Evolutionary conservation across 2,329 filamentous ascomycete species (phyloP).

Genomic region (Neodidymelliopsis sp.): DNA sequence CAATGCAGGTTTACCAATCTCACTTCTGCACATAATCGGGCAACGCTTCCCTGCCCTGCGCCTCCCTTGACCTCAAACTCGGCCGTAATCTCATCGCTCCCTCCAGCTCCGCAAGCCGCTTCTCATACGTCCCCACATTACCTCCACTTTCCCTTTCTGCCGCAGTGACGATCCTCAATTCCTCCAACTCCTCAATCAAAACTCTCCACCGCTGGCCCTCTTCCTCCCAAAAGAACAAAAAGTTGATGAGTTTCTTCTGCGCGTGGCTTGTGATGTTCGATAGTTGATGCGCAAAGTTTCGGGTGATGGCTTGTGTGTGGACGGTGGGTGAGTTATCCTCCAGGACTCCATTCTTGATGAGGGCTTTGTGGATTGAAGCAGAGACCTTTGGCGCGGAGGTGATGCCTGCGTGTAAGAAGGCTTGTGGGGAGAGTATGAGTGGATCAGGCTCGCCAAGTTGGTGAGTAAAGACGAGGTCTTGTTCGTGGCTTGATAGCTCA

Average conservation of each 20-base stretch:
- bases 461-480: slow-evolving; percentile 11
- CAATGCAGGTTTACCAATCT: no score
- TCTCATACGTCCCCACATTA: slow-evolving; percentile 8
- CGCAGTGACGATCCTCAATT: slow-evolving; percentile 5
- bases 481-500: background rate
- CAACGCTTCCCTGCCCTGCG: background rate
- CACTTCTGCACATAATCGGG: background rate
- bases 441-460: slow-evolving; percentile 9
- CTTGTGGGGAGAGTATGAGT: slow-evolving; percentile 4
- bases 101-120: slow-evolving; percentile 12
- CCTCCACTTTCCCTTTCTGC: slow-evolving; percentile 4
- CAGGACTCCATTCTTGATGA: slow-evolving; percentile 8
- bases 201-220: slow-evolving; percentile 9
- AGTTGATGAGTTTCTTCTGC: slow-evolving; percentile 15
- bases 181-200: slow-evolving; percentile 5
- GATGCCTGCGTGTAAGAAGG: slow-evolving; percentile 10
- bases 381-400: slow-evolving; percentile 6
- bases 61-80: slow-evolving; percentile 5
- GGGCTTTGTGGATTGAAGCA: background rate
- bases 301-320: slow-evolving; percentile 8
- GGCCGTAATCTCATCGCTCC: slow-evolving; percentile 5
- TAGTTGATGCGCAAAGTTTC: slow-evolving; percentile 10
- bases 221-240: slow-evolving; percentile 16
- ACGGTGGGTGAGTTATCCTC: background rate
- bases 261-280: slow-evolving; percentile 7